Base-by-base conservation (phyloP, 1,284 basidiomycete genomes). In the Thecaphora frezii region DNA sequence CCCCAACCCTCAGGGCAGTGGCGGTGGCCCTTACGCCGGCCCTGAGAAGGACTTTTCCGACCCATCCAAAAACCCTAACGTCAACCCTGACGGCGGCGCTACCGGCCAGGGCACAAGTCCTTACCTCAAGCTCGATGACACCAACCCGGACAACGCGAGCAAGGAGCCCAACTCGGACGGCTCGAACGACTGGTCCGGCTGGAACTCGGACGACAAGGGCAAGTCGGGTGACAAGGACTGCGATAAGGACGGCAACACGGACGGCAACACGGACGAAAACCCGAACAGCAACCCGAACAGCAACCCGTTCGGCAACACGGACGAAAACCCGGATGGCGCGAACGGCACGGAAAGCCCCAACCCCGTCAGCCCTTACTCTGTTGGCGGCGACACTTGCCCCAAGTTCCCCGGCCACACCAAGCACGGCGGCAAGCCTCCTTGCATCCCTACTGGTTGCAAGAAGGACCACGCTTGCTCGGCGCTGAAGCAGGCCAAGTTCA, bases 401-500 rank as follows among this genome's bases (percentile, higher is more conserved):
- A 55, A 52, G 30, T 55, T 66, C 52, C 63, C 63, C 36, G 55
- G 50, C 47, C 25, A 58, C 42, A 50, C 33, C 16, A 18, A 36
- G 33, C 33, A 46, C n/a, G 44, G 46, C 48, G 58, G 53, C 48
- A 46, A 33, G 45, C 47, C 58, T 19, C 63, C 63, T 26, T 66
- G 63, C 55, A 61, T 66, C 42, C 44, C 40, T 26, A 50, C 54
- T 51, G 44, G 52, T 2, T 52, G 55, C 19, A 46, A 36, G n/a
- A 54, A 55, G 40, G 55, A 61, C 58, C 49, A 66, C 37, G 48
- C 61, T 52, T 66, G 63, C 58, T 66, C 63, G 21, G 63, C 58
- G 4, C 25, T 66, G 46, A 66, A 66, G 58, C 52, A 55, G 52
- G 54, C 33, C 13, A 7, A 36, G 12, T 7, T 36, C 33, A 9